These are phyloP conservation scores for Auriculariales sp. DNA, from an alignment of 768 basidiomycete genomes.

Conservation along the genomic window DNA sequence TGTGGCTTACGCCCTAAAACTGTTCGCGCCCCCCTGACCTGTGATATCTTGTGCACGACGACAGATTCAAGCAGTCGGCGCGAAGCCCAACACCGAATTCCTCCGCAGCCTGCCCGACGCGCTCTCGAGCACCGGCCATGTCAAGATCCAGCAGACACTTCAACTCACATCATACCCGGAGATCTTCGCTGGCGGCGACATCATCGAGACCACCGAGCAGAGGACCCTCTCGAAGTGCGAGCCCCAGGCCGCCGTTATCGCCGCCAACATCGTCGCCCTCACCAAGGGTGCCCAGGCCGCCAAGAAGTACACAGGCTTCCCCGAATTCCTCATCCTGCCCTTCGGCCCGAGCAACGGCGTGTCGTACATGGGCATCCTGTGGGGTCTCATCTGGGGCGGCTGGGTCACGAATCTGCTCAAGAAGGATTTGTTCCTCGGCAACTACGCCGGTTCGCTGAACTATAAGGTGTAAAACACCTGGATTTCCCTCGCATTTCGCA, in stretches of 20 bases:
- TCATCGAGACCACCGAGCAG: conserved; percentile 48
- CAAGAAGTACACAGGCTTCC: conserved; percentile 32
- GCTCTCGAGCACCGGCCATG: conserved; percentile 19
- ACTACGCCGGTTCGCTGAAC: too few species aligned
- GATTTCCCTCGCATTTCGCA: too few species aligned
- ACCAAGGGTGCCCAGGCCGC: conserved; percentile 22
- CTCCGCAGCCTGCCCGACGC: conserved; percentile 28
- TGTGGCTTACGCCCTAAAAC: background rate
- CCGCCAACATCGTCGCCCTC: conserved; percentile 32
- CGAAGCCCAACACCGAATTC: conserved; percentile 34
- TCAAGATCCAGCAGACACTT: conserved; percentile 39
- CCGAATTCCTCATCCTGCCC: conserved; percentile 39
- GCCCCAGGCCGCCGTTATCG: conserved; percentile 29
- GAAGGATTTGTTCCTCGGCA: background rate
- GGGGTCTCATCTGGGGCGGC: conserved; percentile 30
- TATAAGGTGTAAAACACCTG: too few species aligned
- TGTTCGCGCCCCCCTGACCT: too few species aligned
- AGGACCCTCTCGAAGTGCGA: conserved; percentile 38
- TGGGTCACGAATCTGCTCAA: conserved; percentile 28
- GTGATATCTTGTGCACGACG: too few species aligned
- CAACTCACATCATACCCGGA: conserved; percentile 35
- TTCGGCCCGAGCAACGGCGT: conserved; percentile 32
- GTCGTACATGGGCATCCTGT: conserved; percentile 24
- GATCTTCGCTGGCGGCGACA: conserved; percentile 54
- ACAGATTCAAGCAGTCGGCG: conserved; percentile 9